phyloP scores from a whole-genome alignment of 139 green algal species.

The Parachlorella kessleri region DNA sequence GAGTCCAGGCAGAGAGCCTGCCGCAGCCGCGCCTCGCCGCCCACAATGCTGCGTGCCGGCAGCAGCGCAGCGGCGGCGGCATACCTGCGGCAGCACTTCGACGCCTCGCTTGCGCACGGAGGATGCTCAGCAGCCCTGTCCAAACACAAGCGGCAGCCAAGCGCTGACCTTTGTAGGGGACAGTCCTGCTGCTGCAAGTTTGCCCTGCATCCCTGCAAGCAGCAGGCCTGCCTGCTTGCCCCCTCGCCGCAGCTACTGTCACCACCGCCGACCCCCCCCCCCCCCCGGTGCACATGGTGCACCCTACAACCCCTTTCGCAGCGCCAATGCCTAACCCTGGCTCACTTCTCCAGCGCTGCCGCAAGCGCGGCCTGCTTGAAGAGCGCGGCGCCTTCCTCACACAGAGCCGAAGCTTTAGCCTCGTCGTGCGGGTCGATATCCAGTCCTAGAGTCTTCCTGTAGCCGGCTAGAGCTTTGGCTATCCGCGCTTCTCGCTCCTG shows the following conservation, averaged over 20 bases:
- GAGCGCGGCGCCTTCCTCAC: conserved; percentile 46
- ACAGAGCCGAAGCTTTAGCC: conserved; percentile 32
- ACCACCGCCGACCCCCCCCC: no score
- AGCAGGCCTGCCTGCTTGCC: no score
- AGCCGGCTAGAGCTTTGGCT: conserved; percentile 16
- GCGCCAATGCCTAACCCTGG: neutral
- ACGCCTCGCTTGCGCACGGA: no score
- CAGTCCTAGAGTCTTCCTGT: conserved; percentile 46
- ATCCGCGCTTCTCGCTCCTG: conserved; percentile 30
- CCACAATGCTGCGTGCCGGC: conserved; percentile 45
- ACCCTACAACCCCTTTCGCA: no score
- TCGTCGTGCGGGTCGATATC: conserved; percentile 58
- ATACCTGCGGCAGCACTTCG: no score
- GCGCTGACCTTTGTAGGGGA: no score
- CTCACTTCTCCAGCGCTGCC: conserved; percentile 50
- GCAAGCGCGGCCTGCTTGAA: conserved; percentile 48
- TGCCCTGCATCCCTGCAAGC: no score
- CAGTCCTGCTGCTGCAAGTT: no score
- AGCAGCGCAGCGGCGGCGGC: conserved; percentile 36
- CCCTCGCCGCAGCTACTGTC: no score
- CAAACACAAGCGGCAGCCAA: no score
- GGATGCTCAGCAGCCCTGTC: no score
- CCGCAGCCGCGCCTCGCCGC: conserved; percentile 74
- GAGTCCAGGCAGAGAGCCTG: conserved; percentile 87
- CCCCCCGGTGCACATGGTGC: no score